phyloP scores from a whole-genome alignment of 2,329 filamentous ascomycete species.

The Cercospora nicotianae region DNA sequence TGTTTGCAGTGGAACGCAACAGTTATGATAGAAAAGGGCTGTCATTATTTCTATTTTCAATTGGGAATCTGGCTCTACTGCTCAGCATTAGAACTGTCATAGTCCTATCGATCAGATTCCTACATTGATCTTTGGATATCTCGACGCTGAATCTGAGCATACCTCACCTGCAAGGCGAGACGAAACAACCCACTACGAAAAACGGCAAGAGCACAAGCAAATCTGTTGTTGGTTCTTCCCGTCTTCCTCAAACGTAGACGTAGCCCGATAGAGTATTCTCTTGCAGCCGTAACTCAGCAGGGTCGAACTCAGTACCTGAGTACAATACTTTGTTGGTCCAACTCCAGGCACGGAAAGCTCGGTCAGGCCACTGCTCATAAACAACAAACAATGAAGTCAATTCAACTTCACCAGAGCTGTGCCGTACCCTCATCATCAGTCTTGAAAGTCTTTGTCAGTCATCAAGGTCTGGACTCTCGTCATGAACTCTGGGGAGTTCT shows the following conservation, averaged over 20 bases:
- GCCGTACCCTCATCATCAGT: neutral
- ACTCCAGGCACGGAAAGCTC: too few species aligned
- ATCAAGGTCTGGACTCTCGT: neutral
- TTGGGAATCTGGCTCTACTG: too few species aligned
- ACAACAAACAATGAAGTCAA: neutral
- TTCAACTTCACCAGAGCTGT: neutral
- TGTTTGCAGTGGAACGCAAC: too few species aligned
- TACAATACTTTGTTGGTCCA: too few species aligned
- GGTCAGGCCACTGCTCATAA: neutral
- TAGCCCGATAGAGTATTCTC: neutral
- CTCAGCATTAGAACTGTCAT: too few species aligned
- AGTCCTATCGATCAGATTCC: too few species aligned
- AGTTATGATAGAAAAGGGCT: too few species aligned
- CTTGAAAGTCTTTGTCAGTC: neutral
- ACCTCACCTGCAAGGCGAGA: too few species aligned
- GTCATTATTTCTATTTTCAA: too few species aligned
- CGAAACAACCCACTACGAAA: neutral
- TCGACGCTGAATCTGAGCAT: too few species aligned
- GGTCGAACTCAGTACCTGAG: neutral
- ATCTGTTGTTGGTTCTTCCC: neutral
- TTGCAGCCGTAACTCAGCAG: neutral
- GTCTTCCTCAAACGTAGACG: neutral
- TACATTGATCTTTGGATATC: too few species aligned
- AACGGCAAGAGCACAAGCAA: neutral
- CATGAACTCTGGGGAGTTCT: neutral